Conservation (phyloP, 139 green algal genomes). For the Medakamo hakoo region DNA sequence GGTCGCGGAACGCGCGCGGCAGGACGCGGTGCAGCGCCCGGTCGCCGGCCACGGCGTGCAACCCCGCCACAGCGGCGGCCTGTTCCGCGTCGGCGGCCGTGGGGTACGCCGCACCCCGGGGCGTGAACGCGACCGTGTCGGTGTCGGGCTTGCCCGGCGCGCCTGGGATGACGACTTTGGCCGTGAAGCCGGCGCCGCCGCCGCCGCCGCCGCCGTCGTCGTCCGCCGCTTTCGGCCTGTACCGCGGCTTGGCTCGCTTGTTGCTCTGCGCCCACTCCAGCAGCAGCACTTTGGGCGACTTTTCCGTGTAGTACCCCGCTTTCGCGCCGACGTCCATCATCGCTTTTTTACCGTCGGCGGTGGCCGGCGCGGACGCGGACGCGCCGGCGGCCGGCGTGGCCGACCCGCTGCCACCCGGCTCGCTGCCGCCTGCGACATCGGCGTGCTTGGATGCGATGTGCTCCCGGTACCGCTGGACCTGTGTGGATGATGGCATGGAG, state of each 20-base stretch:
- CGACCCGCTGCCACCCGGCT: neutral
- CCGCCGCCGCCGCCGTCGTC: too few relatives aligned
- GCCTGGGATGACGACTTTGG: neutral
- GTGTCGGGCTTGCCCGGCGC: slow-evolving; percentile 29
- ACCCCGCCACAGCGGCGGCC: slow-evolving; percentile 41
- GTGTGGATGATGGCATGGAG: neutral
- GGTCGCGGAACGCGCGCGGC: slow-evolving; percentile 24
- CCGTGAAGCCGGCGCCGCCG: neutral
- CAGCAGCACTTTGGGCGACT: slow-evolving; percentile 63
- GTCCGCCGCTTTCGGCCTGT: slow-evolving; percentile 13
- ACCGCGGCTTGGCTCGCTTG: slow-evolving; percentile 41
- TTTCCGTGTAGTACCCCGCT: slow-evolving; percentile 51
- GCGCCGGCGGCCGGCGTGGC: neutral
- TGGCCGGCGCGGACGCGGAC: neutral
- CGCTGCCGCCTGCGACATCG: slow-evolving; percentile 8
- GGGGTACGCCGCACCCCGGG: slow-evolving; percentile 13
- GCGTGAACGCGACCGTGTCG: slow-evolving; percentile 61
- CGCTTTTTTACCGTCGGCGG: neutral
- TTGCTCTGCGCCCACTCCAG: slow-evolving; percentile 45
- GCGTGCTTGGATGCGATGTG: slow-evolving; percentile 59
- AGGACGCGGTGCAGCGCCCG: slow-evolving; percentile 39
- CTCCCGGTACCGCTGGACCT: slow-evolving; percentile 22
- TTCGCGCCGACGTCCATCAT: slow-evolving; percentile 53
- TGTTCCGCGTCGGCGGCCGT: slow-evolving; percentile 41
- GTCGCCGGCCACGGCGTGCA: slow-evolving; percentile 46